These are phyloP conservation scores for Phytophthora vignae DNA, from an alignment of 352 stramenopile species.

Conservation along the genomic window DNA sequence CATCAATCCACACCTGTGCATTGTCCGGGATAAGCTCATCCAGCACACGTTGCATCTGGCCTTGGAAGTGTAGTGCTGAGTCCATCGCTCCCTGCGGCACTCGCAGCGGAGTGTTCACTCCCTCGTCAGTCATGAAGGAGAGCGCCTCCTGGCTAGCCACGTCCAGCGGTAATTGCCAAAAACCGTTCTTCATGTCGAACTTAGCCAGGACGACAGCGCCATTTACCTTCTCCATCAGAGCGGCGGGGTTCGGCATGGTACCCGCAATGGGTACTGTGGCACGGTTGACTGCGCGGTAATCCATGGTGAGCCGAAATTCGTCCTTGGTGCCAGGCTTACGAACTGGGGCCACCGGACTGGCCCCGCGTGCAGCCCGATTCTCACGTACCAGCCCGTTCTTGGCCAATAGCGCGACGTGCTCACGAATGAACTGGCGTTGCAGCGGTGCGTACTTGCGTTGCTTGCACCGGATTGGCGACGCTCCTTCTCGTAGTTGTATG, in stretches of 20 bases:
- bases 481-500: background rate
- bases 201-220: background rate
- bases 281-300: background rate
- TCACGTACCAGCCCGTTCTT: background rate
- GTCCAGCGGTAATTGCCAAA: background rate
- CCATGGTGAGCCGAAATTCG: background rate
- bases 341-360: background rate
- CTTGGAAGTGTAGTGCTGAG: background rate
- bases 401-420: background rate
- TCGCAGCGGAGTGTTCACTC: background rate
- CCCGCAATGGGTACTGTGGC: background rate
- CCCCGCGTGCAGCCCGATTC: background rate
- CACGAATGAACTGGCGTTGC: background rate
- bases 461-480: background rate
- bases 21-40: constrained; percentile 16
- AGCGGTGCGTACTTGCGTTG: background rate
- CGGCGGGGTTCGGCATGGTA: background rate
- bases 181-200: background rate
- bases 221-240: background rate
- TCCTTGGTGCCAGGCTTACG: background rate
- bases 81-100: background rate
- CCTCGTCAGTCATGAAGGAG: background rate
- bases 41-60: constrained; percentile 17
- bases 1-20: constrained; percentile 32
- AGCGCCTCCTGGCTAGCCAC: background rate